phyloP scores from a whole-genome alignment of 2,329 filamentous ascomycete species.

The Achaetomium macrosporum region DNA sequence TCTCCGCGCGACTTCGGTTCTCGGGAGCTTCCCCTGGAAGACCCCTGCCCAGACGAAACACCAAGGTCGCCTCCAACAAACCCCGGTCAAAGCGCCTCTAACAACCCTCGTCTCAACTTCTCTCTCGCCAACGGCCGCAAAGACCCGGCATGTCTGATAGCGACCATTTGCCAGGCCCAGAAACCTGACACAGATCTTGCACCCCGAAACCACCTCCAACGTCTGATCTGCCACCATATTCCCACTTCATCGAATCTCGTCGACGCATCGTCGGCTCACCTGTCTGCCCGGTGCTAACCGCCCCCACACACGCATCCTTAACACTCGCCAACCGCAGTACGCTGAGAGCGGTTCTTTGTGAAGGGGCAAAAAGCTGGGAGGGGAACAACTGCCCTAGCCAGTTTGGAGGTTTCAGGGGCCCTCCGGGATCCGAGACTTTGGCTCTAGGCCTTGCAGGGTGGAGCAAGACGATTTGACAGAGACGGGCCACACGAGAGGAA shows the following conservation, averaged over 20 bases:
- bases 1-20: neutral
- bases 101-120: constrained; percentile 41
- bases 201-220: constrained; percentile 42
- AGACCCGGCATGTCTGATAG: constrained; percentile 28
- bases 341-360: neutral
- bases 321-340: no score
- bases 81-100: constrained; percentile 40
- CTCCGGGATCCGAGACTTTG: neutral
- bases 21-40: neutral
- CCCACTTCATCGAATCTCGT: constrained; percentile 8
- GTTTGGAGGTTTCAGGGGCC: constrained; percentile 10
- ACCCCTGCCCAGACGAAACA: constrained; percentile 36
- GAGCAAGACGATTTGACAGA: neutral
- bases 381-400: neutral
- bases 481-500: neutral
- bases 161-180: constrained; percentile 22
- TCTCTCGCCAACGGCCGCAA: constrained; percentile 25
- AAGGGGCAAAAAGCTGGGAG: neutral
- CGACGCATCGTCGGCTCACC: constrained; percentile 6
- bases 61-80: constrained; percentile 29
- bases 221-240: constrained; percentile 37
- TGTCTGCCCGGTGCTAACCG: neutral
- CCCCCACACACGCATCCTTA: no score
- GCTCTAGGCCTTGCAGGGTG: neutral
- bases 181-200: constrained; percentile 35